phyloP scores from a whole-genome alignment of 768 basidiomycete species.

The Naganishia vaughanmartiniae region DNA sequence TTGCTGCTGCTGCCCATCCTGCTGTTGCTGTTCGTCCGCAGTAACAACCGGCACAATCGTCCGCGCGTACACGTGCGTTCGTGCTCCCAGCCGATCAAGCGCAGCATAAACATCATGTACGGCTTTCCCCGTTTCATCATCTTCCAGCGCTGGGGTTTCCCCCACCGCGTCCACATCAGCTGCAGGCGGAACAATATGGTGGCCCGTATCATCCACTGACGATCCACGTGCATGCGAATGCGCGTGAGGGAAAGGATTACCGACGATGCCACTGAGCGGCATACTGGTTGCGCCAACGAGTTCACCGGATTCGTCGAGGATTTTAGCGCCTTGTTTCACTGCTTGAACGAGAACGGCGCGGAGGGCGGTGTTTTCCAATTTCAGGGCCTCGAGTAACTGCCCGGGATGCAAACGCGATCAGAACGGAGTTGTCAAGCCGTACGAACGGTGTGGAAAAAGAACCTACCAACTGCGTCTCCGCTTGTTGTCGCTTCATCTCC shows the following conservation, averaged over 20 bases:
- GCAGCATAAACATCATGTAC: conserved; percentile 18
- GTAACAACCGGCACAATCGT: conserved; percentile 12
- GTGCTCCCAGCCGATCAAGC: conserved; percentile 7
- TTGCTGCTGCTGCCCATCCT: background rate
- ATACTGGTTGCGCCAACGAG: conserved; percentile 10
- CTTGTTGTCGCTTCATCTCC: conserved; percentile 17
- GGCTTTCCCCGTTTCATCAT: background rate
- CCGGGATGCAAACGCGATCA: background rate
- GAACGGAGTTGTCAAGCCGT: too few species aligned
- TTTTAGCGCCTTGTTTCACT: conserved; percentile 5
- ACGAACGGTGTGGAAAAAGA: background rate
- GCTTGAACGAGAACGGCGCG: conserved; percentile 21
- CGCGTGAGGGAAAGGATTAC: background rate
- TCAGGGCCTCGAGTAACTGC: conserved; percentile 23
- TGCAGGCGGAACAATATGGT: too few species aligned
- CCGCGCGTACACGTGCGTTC: conserved; percentile 20
- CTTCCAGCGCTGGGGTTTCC: background rate
- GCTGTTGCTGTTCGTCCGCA: background rate
- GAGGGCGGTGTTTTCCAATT: conserved; percentile 26
- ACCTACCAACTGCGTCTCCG: conserved; percentile 13
- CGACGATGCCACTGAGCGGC: background rate
- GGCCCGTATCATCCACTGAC: too few species aligned
- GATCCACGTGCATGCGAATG: too few species aligned
- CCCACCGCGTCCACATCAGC: background rate
- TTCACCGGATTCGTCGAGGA: conserved; percentile 20